Evolutionary conservation across 176 grass and related monocot species (phyloP).

Genomic region (Raddia guianensis): DNA sequence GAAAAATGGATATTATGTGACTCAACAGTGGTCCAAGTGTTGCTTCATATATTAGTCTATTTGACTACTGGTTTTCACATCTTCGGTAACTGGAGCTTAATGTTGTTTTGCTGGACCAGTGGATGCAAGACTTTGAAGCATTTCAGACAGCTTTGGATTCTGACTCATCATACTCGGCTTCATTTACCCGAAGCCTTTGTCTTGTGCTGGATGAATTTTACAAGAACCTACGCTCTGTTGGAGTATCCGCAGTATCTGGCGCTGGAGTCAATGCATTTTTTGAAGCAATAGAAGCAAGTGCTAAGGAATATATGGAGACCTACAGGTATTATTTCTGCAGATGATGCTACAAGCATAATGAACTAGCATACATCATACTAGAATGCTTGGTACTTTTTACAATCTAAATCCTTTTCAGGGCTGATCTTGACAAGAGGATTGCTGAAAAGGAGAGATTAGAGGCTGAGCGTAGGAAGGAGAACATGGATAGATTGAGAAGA

Average conservation of each 20-base stretch:
- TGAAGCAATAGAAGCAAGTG: slow-evolving; percentile 76
- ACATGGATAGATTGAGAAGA: slow-evolving; percentile 78
- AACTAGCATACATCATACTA: background rate
- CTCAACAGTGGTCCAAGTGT: background rate
- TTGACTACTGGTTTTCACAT: background rate
- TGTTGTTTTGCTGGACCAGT: slow-evolving; percentile 57
- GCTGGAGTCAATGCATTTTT: slow-evolving; percentile 74
- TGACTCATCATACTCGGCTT: slow-evolving; percentile 79
- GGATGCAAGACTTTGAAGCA: slow-evolving; percentile 96
- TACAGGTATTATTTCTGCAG: slow-evolving; percentile 59
- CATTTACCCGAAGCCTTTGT: slow-evolving; percentile 79
- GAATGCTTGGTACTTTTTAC: slow-evolving; percentile 21
- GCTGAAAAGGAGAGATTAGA: slow-evolving; percentile 81
- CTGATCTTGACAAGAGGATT: slow-evolving; percentile 93
- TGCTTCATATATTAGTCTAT: background rate
- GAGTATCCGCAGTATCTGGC: slow-evolving; percentile 88
- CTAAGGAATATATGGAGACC: slow-evolving; percentile 86
- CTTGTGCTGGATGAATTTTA: slow-evolving; percentile 93
- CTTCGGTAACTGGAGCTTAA: slow-evolving; percentile 29
- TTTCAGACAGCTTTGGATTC: slow-evolving; percentile 86
- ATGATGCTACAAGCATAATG: slow-evolving; percentile 6
- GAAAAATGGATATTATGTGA: background rate
- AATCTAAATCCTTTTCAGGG: slow-evolving; percentile 48
- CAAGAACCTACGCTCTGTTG: slow-evolving; percentile 80
- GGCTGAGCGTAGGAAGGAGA: slow-evolving; percentile 64